A percentile compares a stretch with the other conserved stretches of the same genome.
Conservation (phyloP, 2,329 filamentous ascomycete species). For the Ilyonectria mors-panacis region DNA sequence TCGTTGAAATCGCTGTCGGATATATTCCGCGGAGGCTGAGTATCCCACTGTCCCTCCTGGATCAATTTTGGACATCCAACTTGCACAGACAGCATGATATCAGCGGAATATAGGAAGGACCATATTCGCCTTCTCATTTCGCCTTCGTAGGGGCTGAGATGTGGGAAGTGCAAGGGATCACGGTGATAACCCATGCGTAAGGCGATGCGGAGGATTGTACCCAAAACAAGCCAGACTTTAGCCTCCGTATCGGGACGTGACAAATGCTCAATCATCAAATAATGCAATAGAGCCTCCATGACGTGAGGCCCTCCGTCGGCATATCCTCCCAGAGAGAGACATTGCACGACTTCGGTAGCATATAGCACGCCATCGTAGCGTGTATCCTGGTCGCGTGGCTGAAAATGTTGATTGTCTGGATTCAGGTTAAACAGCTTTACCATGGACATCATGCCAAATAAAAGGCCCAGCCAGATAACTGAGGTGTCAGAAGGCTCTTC, state of each 20-base stretch:
- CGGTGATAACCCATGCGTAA: slow-evolving; percentile 29
- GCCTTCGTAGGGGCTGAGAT: slow-evolving; percentile 8
- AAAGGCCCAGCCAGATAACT: slow-evolving; percentile 21
- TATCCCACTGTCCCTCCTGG: slow-evolving; percentile 23
- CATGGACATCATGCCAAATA: slow-evolving; percentile 20
- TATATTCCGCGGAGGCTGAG: slow-evolving; percentile 10
- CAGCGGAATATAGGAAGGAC: slow-evolving; percentile 5
- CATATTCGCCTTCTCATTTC: slow-evolving; percentile 29
- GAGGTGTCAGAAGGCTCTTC: slow-evolving; percentile 3
- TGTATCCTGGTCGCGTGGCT: neutral
- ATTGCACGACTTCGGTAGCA: slow-evolving; percentile 21
- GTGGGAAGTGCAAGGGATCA: slow-evolving; percentile 23
- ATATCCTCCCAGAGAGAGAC: slow-evolving; percentile 15
- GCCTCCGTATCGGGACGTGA: slow-evolving; percentile 24
- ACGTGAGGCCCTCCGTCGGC: slow-evolving; percentile 18
- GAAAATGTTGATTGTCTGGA: neutral
- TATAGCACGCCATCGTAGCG: neutral
- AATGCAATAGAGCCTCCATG: slow-evolving; percentile 22
- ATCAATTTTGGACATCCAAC: slow-evolving; percentile 22
- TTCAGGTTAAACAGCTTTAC: neutral
- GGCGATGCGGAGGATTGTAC: slow-evolving; percentile 16
- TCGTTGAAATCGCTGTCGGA: slow-evolving; percentile 22
- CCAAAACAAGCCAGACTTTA: slow-evolving; percentile 14
- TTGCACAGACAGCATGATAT: slow-evolving; percentile 19
- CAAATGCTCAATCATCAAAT: slow-evolving; percentile 14